Conservation (phyloP, 768 basidiomycete species). For the Lactarius trivialis region DNA sequence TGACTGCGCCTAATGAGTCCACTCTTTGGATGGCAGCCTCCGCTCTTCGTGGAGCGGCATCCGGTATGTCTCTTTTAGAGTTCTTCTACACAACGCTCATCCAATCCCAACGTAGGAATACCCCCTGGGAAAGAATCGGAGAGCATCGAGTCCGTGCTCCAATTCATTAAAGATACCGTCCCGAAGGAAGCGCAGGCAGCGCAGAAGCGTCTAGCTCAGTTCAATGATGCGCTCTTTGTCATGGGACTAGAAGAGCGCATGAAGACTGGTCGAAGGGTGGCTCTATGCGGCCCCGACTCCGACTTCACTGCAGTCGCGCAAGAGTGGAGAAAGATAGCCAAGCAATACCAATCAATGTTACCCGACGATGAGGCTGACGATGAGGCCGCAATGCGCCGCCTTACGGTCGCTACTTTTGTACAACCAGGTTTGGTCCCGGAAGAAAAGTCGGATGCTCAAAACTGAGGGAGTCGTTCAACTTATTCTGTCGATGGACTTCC, state of each 20-base stretch:
- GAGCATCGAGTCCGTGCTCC: conserved; percentile 8
- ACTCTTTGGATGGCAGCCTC: conserved; percentile 6
- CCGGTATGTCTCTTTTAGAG: conserved; percentile 1
- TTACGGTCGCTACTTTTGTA: too few species aligned
- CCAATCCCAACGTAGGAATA: not conserved
- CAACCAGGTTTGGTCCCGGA: too few species aligned
- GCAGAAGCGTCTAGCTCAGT: conserved; percentile 1
- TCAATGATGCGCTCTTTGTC: conserved; percentile 11
- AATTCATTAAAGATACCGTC: conserved; percentile 11
- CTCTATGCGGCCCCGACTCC: not conserved
- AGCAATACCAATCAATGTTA: conserved; percentile 15
- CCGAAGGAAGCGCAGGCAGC: conserved; percentile 10
- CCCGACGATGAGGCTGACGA: conserved; percentile 11
- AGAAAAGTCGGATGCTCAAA: too few species aligned
- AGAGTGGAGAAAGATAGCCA: conserved; percentile 11
- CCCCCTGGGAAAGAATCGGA: not conserved
- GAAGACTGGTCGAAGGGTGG: conserved; percentile 9
- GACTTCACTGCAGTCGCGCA: not conserved
- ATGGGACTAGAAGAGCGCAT: conserved; percentile 14
- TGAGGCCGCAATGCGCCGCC: too few species aligned
- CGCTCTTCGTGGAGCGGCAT: not conserved
- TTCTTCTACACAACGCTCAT: not conserved
- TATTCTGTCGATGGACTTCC: too few species aligned
- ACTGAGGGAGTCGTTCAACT: too few species aligned
- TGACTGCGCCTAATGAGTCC: not conserved